phyloP scores from a whole-genome alignment of 192 early-diverging fungal species.

The Ambispora gerdemannii region DNA sequence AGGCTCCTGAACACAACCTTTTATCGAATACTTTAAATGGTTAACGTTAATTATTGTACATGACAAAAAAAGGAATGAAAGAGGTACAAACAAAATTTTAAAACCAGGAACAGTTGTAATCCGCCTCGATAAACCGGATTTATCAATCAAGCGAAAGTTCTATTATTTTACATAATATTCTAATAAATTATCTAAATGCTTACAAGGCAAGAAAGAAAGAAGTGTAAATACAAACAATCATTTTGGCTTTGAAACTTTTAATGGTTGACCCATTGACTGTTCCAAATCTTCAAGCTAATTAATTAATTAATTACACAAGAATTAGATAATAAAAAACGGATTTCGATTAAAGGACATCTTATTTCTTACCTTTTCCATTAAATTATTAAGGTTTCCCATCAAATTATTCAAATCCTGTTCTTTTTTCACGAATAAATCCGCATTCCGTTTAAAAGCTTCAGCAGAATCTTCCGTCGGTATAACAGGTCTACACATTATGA shows the following conservation, averaged over 20 bases:
- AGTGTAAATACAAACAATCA: too few relatives aligned
- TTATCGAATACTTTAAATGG: too few relatives aligned
- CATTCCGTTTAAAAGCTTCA: constrained; percentile 31
- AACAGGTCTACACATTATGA: constrained; percentile 22
- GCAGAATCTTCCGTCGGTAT: constrained; percentile 13
- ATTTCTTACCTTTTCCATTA: constrained; percentile 18
- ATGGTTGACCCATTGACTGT: constrained; percentile 10
- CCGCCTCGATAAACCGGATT: too few relatives aligned
- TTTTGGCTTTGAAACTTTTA: neutral
- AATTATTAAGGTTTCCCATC: constrained; percentile 28
- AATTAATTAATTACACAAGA: neutral
- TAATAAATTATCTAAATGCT: too few relatives aligned
- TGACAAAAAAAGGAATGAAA: too few relatives aligned
- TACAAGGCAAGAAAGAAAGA: too few relatives aligned
- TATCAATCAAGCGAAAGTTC: too few relatives aligned
- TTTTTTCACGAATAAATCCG: constrained; percentile 29
- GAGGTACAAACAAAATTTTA: too few relatives aligned
- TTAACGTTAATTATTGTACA: too few relatives aligned
- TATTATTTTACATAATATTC: too few relatives aligned
- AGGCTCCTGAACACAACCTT: too few relatives aligned
- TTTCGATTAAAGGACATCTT: neutral
- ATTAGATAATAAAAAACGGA: neutral
- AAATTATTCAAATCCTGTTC: constrained; percentile 31
- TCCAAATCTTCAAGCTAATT: constrained; percentile 26
- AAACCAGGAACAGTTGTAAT: too few relatives aligned